Conservation (phyloP, 176 grass and related monocot genomes). For the Triticum timopheevii region DNA sequence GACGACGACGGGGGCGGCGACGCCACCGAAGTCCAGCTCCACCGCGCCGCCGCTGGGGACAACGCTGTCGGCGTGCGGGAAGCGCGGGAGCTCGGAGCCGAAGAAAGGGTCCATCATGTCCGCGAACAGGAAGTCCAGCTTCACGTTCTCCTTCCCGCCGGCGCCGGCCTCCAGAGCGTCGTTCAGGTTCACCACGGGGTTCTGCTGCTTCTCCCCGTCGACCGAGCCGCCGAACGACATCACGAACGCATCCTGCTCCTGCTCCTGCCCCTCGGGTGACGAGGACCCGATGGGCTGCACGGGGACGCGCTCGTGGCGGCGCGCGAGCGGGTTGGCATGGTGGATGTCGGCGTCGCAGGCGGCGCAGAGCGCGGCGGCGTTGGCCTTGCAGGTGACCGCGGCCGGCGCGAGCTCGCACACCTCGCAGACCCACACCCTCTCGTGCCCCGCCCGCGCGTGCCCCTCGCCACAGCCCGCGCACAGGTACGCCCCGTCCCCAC, state of each 20-base stretch:
- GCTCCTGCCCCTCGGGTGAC: background rate
- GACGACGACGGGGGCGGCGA: background rate
- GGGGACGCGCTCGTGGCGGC: conserved; percentile 73
- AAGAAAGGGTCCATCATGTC: conserved; percentile 64
- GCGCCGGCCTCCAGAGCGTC: background rate
- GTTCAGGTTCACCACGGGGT: background rate
- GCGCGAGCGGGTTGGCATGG: conserved; percentile 69
- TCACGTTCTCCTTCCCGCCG: conserved; percentile 27
- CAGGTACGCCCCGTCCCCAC: conserved; percentile 9
- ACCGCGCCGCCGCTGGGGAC: conserved; percentile 44
- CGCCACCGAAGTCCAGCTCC: conserved; percentile 43
- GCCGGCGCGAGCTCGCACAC: conserved; percentile 86
- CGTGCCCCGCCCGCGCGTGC: conserved; percentile 44
- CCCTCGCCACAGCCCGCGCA: conserved; percentile 34
- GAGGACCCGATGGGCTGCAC: conserved; percentile 42
- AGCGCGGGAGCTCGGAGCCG: conserved; percentile 35
- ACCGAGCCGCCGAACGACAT: background rate
- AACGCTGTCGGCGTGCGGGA: conserved; percentile 49
- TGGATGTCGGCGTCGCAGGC: conserved; percentile 51
- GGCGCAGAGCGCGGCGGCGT: conserved; percentile 64
- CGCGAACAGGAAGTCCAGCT: conserved; percentile 50
- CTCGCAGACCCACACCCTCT: conserved; percentile 71
- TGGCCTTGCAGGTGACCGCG: conserved; percentile 73
- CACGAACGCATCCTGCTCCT: background rate
- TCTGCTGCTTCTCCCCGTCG: background rate